Conservation (phyloP, 495 filamentous ascomycete species). For the Stereocaulon alpinum region DNA sequence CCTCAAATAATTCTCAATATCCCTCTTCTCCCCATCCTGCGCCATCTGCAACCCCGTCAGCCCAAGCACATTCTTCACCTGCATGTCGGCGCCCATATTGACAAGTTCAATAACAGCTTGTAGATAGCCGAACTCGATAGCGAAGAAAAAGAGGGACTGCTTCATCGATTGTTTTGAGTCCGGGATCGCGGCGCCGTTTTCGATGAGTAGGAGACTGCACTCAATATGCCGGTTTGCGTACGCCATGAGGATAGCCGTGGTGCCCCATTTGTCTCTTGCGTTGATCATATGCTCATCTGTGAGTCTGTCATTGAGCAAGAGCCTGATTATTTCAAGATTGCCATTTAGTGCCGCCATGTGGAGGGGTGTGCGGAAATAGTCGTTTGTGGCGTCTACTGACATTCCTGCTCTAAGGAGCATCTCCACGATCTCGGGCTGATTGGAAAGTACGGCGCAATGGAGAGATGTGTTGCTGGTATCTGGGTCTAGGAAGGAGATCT, state of each 20-base stretch:
- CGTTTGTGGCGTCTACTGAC: slow-evolving; percentile 2
- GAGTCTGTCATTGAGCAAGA: slow-evolving; percentile 3
- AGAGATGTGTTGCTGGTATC: slow-evolving; percentile 16
- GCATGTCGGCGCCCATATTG: slow-evolving; percentile 7
- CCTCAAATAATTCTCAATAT: not conserved
- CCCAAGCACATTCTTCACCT: slow-evolving; percentile 11
- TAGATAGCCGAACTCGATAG: slow-evolving; percentile 9
- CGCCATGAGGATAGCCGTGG: slow-evolving; percentile 55
- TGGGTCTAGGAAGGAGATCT: slow-evolving; percentile 7
- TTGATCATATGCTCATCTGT: not conserved
- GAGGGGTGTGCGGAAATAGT: slow-evolving; percentile 11
- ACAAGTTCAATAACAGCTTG: slow-evolving; percentile 8
- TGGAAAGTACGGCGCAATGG: slow-evolving; percentile 11
- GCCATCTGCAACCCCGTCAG: not conserved
- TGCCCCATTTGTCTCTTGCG: slow-evolving; percentile 17
- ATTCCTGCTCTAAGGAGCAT: not conserved
- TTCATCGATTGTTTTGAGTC: not conserved
- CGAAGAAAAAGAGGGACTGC: slow-evolving; percentile 9
- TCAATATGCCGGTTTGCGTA: slow-evolving; percentile 40
- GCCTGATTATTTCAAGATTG: not conserved
- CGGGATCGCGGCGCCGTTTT: slow-evolving; percentile 4
- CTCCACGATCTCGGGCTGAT: not conserved
- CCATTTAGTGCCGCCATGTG: slow-evolving; percentile 3
- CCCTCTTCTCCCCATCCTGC: not conserved
- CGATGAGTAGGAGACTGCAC: slow-evolving; percentile 6